Evolutionary conservation across 2,329 filamentous ascomycete species (phyloP).

Genomic region (Claviceps humidiphila): DNA sequence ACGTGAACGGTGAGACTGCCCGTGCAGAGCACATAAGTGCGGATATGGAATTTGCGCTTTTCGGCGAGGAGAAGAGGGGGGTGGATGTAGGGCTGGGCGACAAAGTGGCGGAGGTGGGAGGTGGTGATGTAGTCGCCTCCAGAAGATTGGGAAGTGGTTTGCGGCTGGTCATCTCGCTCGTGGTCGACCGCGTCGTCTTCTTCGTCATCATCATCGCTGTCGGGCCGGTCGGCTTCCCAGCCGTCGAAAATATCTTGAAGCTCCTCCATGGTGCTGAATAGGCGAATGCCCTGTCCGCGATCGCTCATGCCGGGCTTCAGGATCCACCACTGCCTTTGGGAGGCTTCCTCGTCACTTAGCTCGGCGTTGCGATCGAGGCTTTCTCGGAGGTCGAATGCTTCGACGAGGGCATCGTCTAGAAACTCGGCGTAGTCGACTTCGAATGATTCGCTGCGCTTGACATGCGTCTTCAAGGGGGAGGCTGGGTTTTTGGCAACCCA

Average conservation of each 20-base stretch:
- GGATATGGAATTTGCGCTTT: conserved; percentile 82
- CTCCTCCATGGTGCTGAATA: conserved; percentile 77
- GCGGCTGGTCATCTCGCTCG: background rate
- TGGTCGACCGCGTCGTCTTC: conserved; percentile 31
- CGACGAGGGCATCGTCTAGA: conserved; percentile 79
- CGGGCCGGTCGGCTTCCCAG: conserved; percentile 63
- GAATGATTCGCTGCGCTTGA: conserved; percentile 71
- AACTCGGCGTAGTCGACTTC: conserved; percentile 97
- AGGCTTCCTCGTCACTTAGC: conserved; percentile 10
- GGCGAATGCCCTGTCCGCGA: conserved; percentile 77
- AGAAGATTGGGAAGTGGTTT: conserved; percentile 5
- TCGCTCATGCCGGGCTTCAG: conserved; percentile 97
- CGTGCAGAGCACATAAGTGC: conserved; percentile 75
- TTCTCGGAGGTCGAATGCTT: conserved; percentile 75
- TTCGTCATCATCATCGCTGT: conserved; percentile 53
- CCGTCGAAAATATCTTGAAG: conserved; percentile 79
- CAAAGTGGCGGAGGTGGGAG: conserved; percentile 87
- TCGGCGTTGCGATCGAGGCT: conserved; percentile 55
- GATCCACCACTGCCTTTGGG: conserved; percentile 80
- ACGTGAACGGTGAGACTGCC: conserved; percentile 73
- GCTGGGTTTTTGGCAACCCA: conserved; percentile 76
- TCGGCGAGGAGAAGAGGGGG: conserved; percentile 62
- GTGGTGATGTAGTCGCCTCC: conserved; percentile 54
- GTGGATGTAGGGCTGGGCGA: conserved; percentile 90
- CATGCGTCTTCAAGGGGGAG: conserved; percentile 53